phyloP scores from a whole-genome alignment of 306 rosid genomes.

The Sesbania bispinosa region DNA sequence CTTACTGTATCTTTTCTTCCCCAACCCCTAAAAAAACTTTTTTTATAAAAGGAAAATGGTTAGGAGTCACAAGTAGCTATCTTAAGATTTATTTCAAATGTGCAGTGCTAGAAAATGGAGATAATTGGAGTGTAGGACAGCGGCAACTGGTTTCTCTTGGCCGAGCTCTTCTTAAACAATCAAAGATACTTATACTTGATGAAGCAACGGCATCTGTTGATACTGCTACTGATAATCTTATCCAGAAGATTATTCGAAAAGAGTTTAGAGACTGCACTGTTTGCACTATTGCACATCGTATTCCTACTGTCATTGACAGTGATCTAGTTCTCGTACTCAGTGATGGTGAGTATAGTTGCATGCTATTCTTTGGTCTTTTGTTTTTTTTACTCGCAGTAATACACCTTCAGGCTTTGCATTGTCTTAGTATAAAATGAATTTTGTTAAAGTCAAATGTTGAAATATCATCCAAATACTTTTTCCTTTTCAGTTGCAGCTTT shows the following conservation, averaged over 20 bases:
- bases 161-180: constrained; percentile 74
- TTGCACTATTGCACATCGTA: constrained; percentile 90
- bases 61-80: constrained; percentile 1
- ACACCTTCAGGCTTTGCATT: neutral
- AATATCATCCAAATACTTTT: neutral
- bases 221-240: constrained; percentile 75
- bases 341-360: constrained; percentile 59
- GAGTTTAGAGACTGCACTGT: constrained; percentile 88
- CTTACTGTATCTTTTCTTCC: neutral
- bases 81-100: constrained; percentile 8
- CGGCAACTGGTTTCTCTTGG: constrained; percentile 85
- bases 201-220: constrained; percentile 96
- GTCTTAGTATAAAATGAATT: neutral
- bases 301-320: constrained; percentile 93
- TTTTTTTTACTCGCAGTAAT: neutral
- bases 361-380: neutral
- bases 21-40: neutral
- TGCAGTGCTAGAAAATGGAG: constrained; percentile 89
- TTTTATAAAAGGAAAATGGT: too few relatives aligned
- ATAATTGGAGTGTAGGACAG: constrained; percentile 94
- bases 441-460: neutral
- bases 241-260: constrained; percentile 78
- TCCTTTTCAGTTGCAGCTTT: neutral
- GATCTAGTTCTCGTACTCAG: constrained; percentile 82
- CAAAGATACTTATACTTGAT: constrained; percentile 80